A percentile compares a stretch with the other conserved stretches of the same genome.
Evolutionary conservation across 495 filamentous ascomycete species (phyloP).

Genomic region (Aspergillus taichungensis): DNA sequence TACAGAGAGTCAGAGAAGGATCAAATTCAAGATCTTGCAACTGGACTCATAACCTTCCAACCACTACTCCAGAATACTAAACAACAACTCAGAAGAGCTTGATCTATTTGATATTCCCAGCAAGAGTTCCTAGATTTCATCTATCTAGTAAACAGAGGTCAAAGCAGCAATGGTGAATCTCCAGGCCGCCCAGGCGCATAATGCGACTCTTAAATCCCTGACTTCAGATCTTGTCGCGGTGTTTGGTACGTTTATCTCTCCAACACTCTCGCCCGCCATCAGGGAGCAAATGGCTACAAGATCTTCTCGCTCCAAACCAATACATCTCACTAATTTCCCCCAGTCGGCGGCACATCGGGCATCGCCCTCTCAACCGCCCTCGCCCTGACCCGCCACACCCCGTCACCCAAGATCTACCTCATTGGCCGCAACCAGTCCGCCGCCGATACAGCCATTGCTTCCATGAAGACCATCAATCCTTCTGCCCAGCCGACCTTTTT

Average conservation of each 20-base stretch:
- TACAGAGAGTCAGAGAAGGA: no score
- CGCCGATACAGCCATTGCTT: slow-evolving; percentile 17
- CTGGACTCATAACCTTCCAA: no score
- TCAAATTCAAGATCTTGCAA: no score
- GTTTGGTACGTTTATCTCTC: slow-evolving; percentile 1
- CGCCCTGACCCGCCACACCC: slow-evolving; percentile 43
- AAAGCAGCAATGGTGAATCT: background rate
- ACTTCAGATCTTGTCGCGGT: background rate
- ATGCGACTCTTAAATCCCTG: background rate
- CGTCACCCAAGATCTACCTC: slow-evolving; percentile 38
- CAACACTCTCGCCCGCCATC: background rate
- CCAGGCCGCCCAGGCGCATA: background rate
- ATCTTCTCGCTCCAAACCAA: background rate
- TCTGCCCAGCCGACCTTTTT: slow-evolving; percentile 16
- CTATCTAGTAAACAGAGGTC: no score
- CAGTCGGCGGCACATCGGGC: slow-evolving; percentile 56
- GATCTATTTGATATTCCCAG: no score
- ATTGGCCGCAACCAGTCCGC: slow-evolving; percentile 36
- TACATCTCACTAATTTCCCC: background rate
- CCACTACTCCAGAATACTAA: no score
- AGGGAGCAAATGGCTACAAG: no score
- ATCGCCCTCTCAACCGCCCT: slow-evolving; percentile 53
- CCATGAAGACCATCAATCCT: slow-evolving; percentile 25
- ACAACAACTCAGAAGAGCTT: no score
- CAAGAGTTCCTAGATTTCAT: no score